Evolutionary conservation across 495 filamentous ascomycete species (phyloP).

Genomic region (Amorphotheca resinae): DNA sequence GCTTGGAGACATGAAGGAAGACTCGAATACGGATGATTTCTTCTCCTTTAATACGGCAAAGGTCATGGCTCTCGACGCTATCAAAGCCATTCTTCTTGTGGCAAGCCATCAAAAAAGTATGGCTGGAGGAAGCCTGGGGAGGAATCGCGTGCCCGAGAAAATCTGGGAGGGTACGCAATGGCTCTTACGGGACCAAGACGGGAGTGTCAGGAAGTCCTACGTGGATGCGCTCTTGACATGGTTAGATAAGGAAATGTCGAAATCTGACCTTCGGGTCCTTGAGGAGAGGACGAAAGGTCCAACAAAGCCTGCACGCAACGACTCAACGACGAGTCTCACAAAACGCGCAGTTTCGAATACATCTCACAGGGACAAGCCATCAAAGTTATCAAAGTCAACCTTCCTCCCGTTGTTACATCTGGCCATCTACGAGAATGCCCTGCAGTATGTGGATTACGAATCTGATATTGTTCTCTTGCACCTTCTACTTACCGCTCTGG

Average conservation of each 20-base stretch:
- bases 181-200: slow-evolving; percentile 67
- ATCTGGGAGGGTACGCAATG: slow-evolving; percentile 91
- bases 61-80: slow-evolving; percentile 61
- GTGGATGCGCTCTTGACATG: slow-evolving; percentile 70
- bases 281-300: slow-evolving; percentile 37
- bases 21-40: slow-evolving; percentile 41
- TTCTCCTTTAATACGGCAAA: slow-evolving; percentile 67
- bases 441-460: slow-evolving; percentile 56
- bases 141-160: slow-evolving; percentile 60
- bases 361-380: slow-evolving; percentile 47
- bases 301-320: slow-evolving; percentile 16
- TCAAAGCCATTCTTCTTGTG: slow-evolving; percentile 68
- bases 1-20: slow-evolving; percentile 14
- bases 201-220: slow-evolving; percentile 68
- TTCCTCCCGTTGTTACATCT: slow-evolving; percentile 81
- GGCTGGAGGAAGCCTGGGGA: slow-evolving; percentile 46
- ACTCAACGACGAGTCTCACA: slow-evolving; percentile 28
- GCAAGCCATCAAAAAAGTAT: slow-evolving; percentile 54
- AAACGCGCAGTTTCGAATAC: slow-evolving; percentile 59
- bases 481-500: slow-evolving; percentile 56
- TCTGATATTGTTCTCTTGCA: slow-evolving; percentile 65
- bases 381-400: slow-evolving; percentile 42
- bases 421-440: slow-evolving; percentile 71
- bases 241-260: slow-evolving; percentile 66
- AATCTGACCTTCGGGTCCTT: slow-evolving; percentile 47